Base-by-base conservation (phyloP, 371 early-diverging fungal species). In the Syncephalis fuscata region DNA sequence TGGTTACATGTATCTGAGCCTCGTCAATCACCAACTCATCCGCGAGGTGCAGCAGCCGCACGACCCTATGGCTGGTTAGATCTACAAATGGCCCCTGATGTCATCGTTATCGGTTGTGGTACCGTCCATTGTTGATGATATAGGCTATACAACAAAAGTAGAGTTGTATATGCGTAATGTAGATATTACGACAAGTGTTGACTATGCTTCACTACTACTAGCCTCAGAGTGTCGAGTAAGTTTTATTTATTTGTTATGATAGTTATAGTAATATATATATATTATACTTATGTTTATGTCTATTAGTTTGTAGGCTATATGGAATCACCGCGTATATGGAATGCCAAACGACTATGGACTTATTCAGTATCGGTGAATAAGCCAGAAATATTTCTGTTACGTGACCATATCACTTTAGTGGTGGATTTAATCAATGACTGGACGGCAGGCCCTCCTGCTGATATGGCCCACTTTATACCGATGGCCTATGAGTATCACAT, bases 1-100 rank as follows among this genome's bases (percentile, higher is more conserved):
- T 87, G 77, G 55, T 82, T 82, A 45, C 87, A 78, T 76, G 78
- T 75, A 78, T 73, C 52, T 82, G 66, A 64, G 54, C 19, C 60
- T 65, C 17, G 66, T 57, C 43, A 70, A 70, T 16, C 66, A 54
- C 48, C 61, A 57, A 38, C 42, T 53, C 15, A 55, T 50, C 0
- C 58, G 52, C 21, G 51, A 49, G 10, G 52, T 55, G 16, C 57
- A 55, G 16, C 57, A 55, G 65, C 67, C 27, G 44, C 65, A 25
- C 62, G 86, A 17, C 82, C 80, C 1, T 80, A 74, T 60, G 88
- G 82, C 1, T 88, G 88, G 88, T 51, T 88, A 1, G 82, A 85
- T 52, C 44, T 85, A 3, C 76, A 77, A 52, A 71, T 75, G 1
- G 65, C 50, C 0, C 54, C 59, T 20, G 75, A 70, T 1, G 74